A percentile compares a stretch with the other conserved stretches of the same genome.
phyloP scores from a whole-genome alignment of 1,284 basidiomycete genomes.

The Singerocomus inundabilis region DNA sequence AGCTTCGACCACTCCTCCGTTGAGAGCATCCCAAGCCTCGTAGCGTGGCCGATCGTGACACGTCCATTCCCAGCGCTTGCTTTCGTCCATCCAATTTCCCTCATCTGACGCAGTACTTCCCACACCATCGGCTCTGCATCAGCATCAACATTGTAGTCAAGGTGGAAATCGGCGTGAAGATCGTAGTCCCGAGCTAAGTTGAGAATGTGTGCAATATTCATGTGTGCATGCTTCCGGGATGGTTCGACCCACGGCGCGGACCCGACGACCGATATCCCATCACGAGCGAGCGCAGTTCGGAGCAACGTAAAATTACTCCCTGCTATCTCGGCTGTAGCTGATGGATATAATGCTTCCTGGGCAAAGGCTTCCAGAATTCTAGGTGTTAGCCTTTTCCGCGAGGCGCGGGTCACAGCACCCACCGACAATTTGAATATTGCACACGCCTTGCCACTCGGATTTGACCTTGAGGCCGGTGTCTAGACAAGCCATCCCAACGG shows the following conservation, averaged over 20 bases:
- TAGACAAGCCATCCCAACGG: conserved; percentile 50
- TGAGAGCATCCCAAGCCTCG: conserved; percentile 53
- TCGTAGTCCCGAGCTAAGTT: conserved; percentile 39
- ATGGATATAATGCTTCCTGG: conserved; percentile 56
- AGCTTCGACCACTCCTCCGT: conserved; percentile 45
- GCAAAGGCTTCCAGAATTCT: conserved; percentile 48
- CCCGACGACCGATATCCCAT: conserved; percentile 50
- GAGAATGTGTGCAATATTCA: conserved; percentile 55
- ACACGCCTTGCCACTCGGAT: conserved; percentile 43
- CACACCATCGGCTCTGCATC: conserved; percentile 52
- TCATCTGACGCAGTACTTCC: conserved; percentile 46
- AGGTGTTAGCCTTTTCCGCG: not conserved
- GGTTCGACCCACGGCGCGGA: conserved; percentile 66
- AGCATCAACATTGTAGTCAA: conserved; percentile 62
- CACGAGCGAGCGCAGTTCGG: conserved; percentile 35
- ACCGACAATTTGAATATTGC: conserved; percentile 60
- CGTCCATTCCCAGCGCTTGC: conserved; percentile 22
- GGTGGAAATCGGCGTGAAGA: conserved; percentile 59
- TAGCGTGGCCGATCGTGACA: conserved; percentile 61
- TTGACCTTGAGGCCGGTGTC: conserved; percentile 49
- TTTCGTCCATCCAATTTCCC: conserved; percentile 23
- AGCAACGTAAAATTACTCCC: conserved; percentile 48
- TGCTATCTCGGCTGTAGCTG: conserved; percentile 32
- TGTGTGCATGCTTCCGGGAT: conserved; percentile 43
- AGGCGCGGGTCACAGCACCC: conserved; percentile 9